Base-by-base conservation (phyloP, 139 green algal species). In the Zygnema circumcarinatum region DNA sequence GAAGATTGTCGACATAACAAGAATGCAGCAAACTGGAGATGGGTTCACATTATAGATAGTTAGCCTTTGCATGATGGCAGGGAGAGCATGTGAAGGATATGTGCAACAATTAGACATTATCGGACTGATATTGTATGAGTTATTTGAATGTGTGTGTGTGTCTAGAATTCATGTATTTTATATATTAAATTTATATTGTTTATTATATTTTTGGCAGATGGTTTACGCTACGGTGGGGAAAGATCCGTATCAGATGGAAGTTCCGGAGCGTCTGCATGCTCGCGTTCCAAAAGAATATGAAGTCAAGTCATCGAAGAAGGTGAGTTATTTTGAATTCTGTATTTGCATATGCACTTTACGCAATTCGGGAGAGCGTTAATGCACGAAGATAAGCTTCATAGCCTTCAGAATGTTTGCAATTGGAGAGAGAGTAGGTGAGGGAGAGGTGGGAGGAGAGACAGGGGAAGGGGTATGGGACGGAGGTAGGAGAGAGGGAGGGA, bases 181-280 rank as follows among this genome's bases (percentile, higher is more conserved):
- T 62, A 62, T 62, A 16, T 62, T n/a, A 78, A 22, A 20, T 41
- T 78, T 78, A n/a, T 78, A 62, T 62, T 62, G 47, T n/a, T 16
- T 62, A 62, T 62, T 62, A 62, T n/a, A n/a, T n/a, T n/a, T 16
- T 62, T 62, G 47, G 21, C 80, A 81, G 42, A 81, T 86, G 54
- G 56, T 52, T n/a, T 87, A 41, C 67, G 67, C 68, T 33, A 87
- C 56, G 11, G 81, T 87, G 67, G 81, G 96, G 83, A 98, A 98
- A 89, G 95, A 98, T 42, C 93, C 76, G 69, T 93, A 98, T 87
- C 88, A 97, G 81, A 62, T 99, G 2, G 96, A 99, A 91, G 92
- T 98, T 38, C 94, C 95, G 1, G 93, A 98, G 38, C 52, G 25
- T 22, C 2, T 83, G 22, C 7, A 84, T 39, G 2, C 38, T 25